Evolutionary conservation across 129 eudicot species (phyloP).

Genomic region (Logfia minima): DNA sequence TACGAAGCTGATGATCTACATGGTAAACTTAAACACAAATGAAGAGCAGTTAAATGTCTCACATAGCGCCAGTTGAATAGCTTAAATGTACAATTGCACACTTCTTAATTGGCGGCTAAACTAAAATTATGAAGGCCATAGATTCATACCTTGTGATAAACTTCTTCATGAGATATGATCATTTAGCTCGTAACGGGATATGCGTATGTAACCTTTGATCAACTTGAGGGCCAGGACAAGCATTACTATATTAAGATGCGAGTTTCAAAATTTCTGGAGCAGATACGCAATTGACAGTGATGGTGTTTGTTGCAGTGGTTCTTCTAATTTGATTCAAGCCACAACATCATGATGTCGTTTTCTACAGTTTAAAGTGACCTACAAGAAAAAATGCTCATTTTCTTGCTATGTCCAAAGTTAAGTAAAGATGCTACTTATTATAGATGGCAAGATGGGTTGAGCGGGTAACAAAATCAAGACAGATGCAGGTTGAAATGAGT

Average conservation of each 20-base stretch:
- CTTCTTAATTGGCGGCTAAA: background rate
- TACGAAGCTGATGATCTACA: background rate
- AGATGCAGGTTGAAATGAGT: background rate
- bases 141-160: constrained; percentile 3
- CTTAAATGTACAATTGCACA: background rate
- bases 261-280: background rate
- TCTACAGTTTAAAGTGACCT: background rate
- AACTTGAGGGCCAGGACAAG: background rate
- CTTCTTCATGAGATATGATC: background rate
- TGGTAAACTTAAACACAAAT: background rate
- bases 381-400: background rate
- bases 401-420: background rate
- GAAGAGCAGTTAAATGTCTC: background rate
- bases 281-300: background rate
- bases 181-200: background rate
- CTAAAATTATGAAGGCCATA: background rate
- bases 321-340: background rate
- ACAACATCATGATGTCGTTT: background rate
- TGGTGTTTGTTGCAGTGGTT: background rate
- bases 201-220: background rate
- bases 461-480: background rate
- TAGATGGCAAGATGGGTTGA: background rate
- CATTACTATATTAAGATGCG: background rate
- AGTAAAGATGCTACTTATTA: background rate
- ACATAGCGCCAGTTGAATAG: background rate